phyloP scores from a whole-genome alignment of 305 asterid species.

The Withania somnifera region DNA sequence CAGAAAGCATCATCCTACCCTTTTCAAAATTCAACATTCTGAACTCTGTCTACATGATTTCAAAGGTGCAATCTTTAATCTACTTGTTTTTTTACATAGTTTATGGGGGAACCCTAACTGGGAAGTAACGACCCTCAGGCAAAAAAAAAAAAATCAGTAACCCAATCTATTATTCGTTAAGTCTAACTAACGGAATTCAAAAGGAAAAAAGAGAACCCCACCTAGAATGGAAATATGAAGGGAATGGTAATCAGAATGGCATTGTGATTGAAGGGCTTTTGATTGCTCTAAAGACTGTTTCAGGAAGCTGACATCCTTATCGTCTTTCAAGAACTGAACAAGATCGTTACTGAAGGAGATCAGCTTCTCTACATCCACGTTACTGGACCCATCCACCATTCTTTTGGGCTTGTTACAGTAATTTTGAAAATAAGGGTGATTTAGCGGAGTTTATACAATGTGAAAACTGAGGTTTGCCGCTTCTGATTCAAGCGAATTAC shows the following conservation, averaged over 20 bases:
- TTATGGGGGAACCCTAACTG: neutral
- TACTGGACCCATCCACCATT: constrained; percentile 7
- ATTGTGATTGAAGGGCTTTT: constrained; percentile 32
- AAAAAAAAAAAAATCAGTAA: neutral
- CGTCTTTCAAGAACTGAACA: constrained; percentile 26
- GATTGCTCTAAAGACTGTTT: constrained; percentile 33
- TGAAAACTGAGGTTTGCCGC: too few species aligned
- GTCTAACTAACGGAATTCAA: too few species aligned
- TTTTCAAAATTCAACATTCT: neutral
- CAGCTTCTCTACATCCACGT: constrained; percentile 24
- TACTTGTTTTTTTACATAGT: neutral
- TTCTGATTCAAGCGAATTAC: too few species aligned
- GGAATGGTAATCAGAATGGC: constrained; percentile 22
- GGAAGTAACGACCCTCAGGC: neutral
- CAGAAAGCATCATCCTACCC: neutral
- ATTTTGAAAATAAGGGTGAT: neutral
- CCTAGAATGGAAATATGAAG: constrained; percentile 33
- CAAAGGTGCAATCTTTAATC: neutral
- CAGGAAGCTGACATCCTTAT: constrained; percentile 21
- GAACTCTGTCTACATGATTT: neutral
- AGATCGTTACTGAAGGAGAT: constrained; percentile 30
- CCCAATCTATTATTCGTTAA: too few species aligned
- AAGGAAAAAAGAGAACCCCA: neutral
- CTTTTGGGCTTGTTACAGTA: too few species aligned
- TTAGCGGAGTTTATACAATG: neutral